Evolutionary conservation across 2,329 filamentous ascomycete species (phyloP), one percentile per base, ranked within the genome.

Genomic region (Orbilia oligospora): DNA sequence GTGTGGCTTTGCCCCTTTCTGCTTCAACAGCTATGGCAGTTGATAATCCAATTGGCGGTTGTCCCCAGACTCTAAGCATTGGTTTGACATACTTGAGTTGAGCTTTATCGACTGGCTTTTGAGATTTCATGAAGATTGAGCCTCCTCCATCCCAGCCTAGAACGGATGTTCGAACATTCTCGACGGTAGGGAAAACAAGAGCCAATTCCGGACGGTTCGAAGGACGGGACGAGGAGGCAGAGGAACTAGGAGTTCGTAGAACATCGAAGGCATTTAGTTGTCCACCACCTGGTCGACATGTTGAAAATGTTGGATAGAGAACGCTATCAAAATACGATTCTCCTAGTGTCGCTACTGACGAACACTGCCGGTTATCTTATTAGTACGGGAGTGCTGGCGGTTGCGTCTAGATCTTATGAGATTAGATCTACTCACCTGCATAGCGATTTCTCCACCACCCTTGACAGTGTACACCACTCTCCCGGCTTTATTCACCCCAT

Each of bases 81-180:
- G 91, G 91, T 2, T 87, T 88, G 75, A 97, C 83, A 80, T 93
- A 94, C 36, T 87, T 84, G 0, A 97, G 86, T 83, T 97, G 94
- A 80, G 91, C 93, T 33, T 87, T 86, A 82, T 97, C 93, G 16
- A 91, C 87, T 1, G 87, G 81, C 0, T 90, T 92, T 80, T 92
- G 88, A 1, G 90, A 89, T 83, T 93, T 96, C 82, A 90, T 93
- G 82, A 97, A 93, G 71, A 97, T 96, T 0, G 93, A 95, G 0
- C 85, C 88, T 0, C 94, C 94, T 0, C 93, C 93, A 1, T 82
- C 84, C 82, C 97, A 97, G 5, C 94, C 94, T 82, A 94, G 91
- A 0, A 97, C 83, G 0, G 91, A 94, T 48, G 86, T 86, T 16
- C 93, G 89, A 72, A 97, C 92, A 83, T 97, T 93, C 66, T 92